A percentile compares a stretch with the other conserved stretches of the same genome.
Evolutionary conservation across 2,329 filamentous ascomycete genomes (phyloP).

Genomic region (Penicillium carneum): DNA sequence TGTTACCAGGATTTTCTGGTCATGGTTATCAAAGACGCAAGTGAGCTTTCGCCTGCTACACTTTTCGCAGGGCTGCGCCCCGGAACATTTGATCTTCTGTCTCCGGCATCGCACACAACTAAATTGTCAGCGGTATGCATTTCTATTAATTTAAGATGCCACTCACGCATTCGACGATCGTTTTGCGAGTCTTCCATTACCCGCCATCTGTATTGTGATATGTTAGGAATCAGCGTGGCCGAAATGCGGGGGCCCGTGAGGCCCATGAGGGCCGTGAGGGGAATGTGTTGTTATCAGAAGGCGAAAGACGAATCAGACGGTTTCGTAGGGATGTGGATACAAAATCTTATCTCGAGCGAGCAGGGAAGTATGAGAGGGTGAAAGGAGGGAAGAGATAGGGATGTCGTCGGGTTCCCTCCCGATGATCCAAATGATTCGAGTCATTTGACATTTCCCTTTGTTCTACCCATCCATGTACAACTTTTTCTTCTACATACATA

Average conservation of each 20-base stretch:
- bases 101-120: constrained; percentile 57
- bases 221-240: background rate
- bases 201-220: constrained; percentile 27
- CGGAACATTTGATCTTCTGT: constrained; percentile 58
- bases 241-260: constrained; percentile 3
- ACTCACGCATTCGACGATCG: constrained; percentile 46
- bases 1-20: constrained; percentile 60
- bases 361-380: background rate
- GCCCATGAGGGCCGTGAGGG: background rate
- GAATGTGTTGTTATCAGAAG: background rate
- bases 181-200: constrained; percentile 39
- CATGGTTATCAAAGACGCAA: constrained; percentile 56
- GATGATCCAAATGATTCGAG: background rate
- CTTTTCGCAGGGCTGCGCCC: constrained; percentile 53
- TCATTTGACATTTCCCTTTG: background rate
- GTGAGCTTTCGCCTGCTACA: constrained; percentile 54
- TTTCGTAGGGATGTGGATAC: background rate
- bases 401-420: constrained; percentile 16
- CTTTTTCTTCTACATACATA: background rate
- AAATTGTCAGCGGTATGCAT: constrained; percentile 10
- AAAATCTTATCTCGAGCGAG: background rate
- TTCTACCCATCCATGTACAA: background rate
- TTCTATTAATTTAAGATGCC: background rate
- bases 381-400: background rate
- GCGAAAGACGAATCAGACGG: background rate